Conservation (phyloP, 176 grass and related monocot genomes). For the Oryza longistaminata region DNA sequence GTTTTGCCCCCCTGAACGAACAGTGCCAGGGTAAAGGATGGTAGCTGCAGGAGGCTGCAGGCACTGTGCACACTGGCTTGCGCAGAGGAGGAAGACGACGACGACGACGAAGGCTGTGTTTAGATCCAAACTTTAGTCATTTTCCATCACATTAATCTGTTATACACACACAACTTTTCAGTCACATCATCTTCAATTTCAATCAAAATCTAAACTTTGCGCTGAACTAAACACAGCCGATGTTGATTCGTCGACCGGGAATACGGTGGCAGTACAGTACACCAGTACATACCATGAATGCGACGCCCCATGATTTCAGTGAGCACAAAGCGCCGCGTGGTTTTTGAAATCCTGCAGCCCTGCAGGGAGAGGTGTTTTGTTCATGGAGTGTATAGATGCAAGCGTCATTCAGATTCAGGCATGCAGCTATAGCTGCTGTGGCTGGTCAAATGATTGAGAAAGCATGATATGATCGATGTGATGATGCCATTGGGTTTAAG, state of each 20-base stretch:
- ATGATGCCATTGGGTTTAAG: neutral
- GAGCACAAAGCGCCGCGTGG: neutral
- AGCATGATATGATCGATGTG: neutral
- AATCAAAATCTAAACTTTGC: too few species aligned
- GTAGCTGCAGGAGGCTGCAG: constrained; percentile 20
- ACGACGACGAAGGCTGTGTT: too few species aligned
- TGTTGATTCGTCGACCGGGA: constrained; percentile 8
- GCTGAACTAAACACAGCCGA: too few species aligned
- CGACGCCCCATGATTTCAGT: constrained; percentile 22
- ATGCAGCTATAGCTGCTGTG: neutral
- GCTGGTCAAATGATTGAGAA: constrained; percentile 43
- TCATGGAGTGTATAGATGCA: neutral
- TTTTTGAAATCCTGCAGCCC: constrained; percentile 13
- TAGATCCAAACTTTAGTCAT: too few species aligned
- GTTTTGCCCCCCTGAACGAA: constrained; percentile 19
- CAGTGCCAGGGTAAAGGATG: constrained; percentile 37
- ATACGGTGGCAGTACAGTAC: neutral
- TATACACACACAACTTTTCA: too few species aligned
- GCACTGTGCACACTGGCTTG: neutral
- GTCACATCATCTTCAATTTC: too few species aligned
- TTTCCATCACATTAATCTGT: too few species aligned
- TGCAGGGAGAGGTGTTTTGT: neutral
- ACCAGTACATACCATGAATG: neutral
- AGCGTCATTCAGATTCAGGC: neutral
- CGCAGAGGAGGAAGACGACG: neutral